Evolutionary conservation across 2,329 filamentous ascomycete species (phyloP), one percentile per base, ranked within the genome.

Genomic region (Beauveria scarabaeidicola): DNA sequence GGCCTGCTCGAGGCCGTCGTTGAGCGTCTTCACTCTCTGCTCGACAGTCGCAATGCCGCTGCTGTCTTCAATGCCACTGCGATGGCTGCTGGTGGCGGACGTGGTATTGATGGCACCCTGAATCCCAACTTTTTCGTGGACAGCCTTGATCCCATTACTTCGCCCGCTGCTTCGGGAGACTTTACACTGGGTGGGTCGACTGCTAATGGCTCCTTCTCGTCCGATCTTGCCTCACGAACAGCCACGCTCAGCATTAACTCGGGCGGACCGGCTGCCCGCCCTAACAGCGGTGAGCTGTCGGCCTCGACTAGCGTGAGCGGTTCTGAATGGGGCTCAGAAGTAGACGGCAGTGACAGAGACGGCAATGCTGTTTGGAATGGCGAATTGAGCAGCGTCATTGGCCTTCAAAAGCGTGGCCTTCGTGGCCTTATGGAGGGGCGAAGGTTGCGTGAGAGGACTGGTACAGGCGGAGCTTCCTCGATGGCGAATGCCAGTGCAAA

Each of bases 41-140:
- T 99, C 4, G 94, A 99, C 71, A 94, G 90, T 52, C 84, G 93
- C 51, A 99, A 97, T 66, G 93, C 94, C 0, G 94, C 94, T 0
- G 94, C 94, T 6, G 92, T 99, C 0, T 99, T 99, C 78, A 99
- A 99, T 65, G 94, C 94, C 0, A 94, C 93, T 0, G 94, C 94
- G 57, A 97, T 97, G 94, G 94, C 92, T 0, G 94, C 94, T 1
- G 94, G 94, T 11, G 92, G 94, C 27, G 94, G 94, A 0, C 85
- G 91, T 52, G 89, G 90, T 52, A 90, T 93, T 29, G 86, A 88
- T 57, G 90, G 80, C 41, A 78, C 77, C 1, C 73, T 85, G 32
- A 85, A 85, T 66, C 85, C 84, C 60, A 85, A 86, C 67, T 85
- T 81, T 70, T 85, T 82, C 66, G 78, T 83, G 6, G 74, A 78